Evolutionary conservation across 2,329 filamentous ascomycete genomes (phyloP).

Genomic region (Nigrospora sphaerica): DNA sequence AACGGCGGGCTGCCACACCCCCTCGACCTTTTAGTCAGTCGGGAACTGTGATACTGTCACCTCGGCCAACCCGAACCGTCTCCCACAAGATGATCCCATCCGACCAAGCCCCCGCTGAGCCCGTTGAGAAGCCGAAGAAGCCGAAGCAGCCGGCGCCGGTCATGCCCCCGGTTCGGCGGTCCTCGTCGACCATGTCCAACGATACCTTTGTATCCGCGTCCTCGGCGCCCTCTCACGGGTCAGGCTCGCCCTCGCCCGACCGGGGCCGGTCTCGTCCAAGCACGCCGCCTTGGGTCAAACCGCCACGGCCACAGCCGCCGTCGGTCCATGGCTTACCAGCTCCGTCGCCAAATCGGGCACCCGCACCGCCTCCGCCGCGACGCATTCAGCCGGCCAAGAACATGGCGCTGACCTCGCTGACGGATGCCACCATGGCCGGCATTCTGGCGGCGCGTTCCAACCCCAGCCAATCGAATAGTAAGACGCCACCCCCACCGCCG

Average conservation of each 20-base stretch:
- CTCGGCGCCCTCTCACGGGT: conserved; percentile 24
- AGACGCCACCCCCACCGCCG: conserved; percentile 27
- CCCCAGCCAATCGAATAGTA: conserved; percentile 29
- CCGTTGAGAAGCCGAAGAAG: background rate
- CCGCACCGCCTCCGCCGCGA: conserved; percentile 7
- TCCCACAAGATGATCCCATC: conserved; percentile 13
- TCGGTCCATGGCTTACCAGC: conserved; percentile 8
- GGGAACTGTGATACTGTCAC: conserved; percentile 16
- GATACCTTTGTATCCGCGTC: conserved; percentile 38
- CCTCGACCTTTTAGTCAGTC: conserved; percentile 10
- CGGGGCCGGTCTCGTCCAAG: conserved; percentile 10
- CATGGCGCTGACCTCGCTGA: conserved; percentile 57
- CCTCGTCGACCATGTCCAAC: conserved; percentile 31
- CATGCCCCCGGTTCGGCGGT: conserved; percentile 2
- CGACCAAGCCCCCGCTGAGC: background rate
- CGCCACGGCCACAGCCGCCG: conserved; percentile 5
- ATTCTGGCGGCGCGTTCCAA: conserved; percentile 58
- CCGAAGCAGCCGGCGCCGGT: background rate
- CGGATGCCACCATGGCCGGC: conserved; percentile 68
- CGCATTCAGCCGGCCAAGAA: conserved; percentile 21
- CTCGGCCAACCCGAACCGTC: conserved; percentile 15
- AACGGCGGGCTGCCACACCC: conserved; percentile 14
- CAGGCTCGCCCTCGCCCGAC: conserved; percentile 21
- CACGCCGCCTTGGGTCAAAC: background rate
- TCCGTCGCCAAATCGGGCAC: conserved; percentile 1